Conservation (phyloP, 2,329 filamentous ascomycete species). For the Sclerotinia sclerotiorum region DNA sequence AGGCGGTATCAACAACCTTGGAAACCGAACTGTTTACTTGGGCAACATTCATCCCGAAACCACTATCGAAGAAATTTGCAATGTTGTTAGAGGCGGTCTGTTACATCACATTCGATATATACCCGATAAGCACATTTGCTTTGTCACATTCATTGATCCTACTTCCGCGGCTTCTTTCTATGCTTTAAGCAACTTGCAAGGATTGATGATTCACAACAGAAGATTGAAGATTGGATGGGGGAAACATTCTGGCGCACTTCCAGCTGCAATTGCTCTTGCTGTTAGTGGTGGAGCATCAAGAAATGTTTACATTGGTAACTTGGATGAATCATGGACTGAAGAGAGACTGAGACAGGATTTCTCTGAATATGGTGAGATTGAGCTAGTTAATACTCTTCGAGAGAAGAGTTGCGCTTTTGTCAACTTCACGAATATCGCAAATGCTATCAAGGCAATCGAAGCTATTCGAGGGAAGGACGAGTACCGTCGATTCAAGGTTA, state of each 20-base stretch:
- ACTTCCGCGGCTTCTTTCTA: slow-evolving; percentile 98
- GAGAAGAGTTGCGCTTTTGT: slow-evolving; percentile 99
- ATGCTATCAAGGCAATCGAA: slow-evolving; percentile 99
- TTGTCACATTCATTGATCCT: slow-evolving; percentile 98
- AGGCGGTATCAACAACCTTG: slow-evolving; percentile 94
- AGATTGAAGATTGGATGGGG: slow-evolving; percentile 99
- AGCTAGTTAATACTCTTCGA: slow-evolving; percentile 91
- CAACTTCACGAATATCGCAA: slow-evolving; percentile 99
- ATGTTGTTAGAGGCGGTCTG: slow-evolving; percentile 92
- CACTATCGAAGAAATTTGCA: slow-evolving; percentile 99
- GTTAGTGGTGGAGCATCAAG: slow-evolving; percentile 96
- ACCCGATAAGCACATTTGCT: slow-evolving; percentile 99
- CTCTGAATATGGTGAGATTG: slow-evolving; percentile 95
- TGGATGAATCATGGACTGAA: slow-evolving; percentile 97
- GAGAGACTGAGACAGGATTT: slow-evolving; percentile 95
- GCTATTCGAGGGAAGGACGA: slow-evolving; percentile 92
- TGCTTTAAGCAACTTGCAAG: slow-evolving; percentile 93
- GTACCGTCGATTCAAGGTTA: slow-evolving; percentile 98
- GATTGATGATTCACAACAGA: slow-evolving; percentile 98
- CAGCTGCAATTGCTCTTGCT: slow-evolving; percentile 90
- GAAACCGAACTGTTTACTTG: slow-evolving; percentile 95
- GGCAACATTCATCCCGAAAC: slow-evolving; percentile 99
- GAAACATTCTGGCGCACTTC: slow-evolving; percentile 95
- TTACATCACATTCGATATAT: slow-evolving; percentile 99
- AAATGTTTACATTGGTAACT: slow-evolving; percentile 96